A percentile compares a stretch with the other conserved stretches of the same genome.
These are phyloP conservation scores for Cytospora leucostoma DNA, from an alignment of 2,329 filamentous ascomycete genomes.

Conservation along the genomic window DNA sequence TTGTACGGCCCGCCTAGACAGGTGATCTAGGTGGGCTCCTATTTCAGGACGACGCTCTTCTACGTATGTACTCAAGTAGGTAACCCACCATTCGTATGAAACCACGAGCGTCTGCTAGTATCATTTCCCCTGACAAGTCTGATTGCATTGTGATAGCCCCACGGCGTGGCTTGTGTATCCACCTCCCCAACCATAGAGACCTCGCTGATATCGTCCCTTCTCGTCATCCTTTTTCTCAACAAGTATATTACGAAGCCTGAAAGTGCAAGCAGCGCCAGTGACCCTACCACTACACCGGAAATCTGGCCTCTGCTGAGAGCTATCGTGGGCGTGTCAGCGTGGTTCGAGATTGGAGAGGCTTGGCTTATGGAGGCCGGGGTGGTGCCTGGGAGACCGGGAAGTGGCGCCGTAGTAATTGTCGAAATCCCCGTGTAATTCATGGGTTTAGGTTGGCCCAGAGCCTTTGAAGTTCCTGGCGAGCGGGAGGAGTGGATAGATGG, in stretches of 20 bases:
- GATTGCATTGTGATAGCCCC: constrained; percentile 3
- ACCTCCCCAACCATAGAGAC: constrained; percentile 3
- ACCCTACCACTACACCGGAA: neutral
- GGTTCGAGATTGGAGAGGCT: neutral
- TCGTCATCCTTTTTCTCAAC: neutral
- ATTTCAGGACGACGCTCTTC: too few relatives aligned
- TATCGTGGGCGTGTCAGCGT: neutral
- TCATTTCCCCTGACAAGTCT: constrained; percentile 12
- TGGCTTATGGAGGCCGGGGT: neutral
- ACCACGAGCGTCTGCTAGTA: neutral
- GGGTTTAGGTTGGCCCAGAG: neutral
- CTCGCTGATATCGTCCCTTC: neutral
- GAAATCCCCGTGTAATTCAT: neutral
- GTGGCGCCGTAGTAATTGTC: neutral
- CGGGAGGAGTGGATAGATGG: neutral
- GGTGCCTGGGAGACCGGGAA: neutral
- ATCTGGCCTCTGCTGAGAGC: neutral
- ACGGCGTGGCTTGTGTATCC: neutral
- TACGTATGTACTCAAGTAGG: neutral
- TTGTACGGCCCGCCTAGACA: too few relatives aligned
- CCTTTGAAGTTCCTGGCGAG: neutral
- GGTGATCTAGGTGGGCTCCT: too few relatives aligned
- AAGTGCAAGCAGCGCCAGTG: neutral
- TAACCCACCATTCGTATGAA: neutral
- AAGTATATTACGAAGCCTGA: neutral